A percentile compares a stretch with the other conserved stretches of the same genome.
Conservation (phyloP, 345 rosid species). For the Gossypium longicalyx region DNA sequence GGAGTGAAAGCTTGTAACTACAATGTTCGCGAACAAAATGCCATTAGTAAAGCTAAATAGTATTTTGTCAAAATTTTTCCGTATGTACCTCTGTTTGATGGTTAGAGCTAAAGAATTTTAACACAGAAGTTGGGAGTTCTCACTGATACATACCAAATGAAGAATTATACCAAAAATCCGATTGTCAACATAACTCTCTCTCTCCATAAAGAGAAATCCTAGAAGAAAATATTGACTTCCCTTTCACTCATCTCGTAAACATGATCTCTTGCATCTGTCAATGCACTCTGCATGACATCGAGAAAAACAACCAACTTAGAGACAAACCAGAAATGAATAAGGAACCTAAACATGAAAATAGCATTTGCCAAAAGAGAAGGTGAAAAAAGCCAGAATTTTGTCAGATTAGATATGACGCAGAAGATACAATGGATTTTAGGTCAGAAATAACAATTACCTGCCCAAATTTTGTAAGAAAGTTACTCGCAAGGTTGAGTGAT, state of each 20-base stretch:
- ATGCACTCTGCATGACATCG: constrained; percentile 60
- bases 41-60: neutral
- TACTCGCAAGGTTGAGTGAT: constrained; percentile 74
- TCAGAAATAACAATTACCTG: constrained; percentile 45
- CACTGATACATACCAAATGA: neutral
- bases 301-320: neutral
- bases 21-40: neutral
- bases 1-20: neutral
- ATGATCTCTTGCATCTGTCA: constrained; percentile 84
- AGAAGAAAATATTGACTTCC: constrained; percentile 83
- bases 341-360: neutral
- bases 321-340: neutral
- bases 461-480: constrained; percentile 91
- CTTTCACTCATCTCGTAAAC: constrained; percentile 92
- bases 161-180: constrained; percentile 1
- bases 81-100: neutral
- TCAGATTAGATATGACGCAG: neutral
- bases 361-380: neutral
- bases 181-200: neutral
- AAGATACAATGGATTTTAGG: neutral
- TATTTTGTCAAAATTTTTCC: neutral
- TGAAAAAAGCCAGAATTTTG: neutral
- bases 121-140: constrained; percentile 12
- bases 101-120: neutral
- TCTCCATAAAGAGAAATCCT: constrained; percentile 18